Percentiles rank a stretch among this genome's conserved stretches.
Evolutionary conservation across 2,329 filamentous ascomycete genomes (phyloP).

Genomic region (Ciborinia camelliae): DNA sequence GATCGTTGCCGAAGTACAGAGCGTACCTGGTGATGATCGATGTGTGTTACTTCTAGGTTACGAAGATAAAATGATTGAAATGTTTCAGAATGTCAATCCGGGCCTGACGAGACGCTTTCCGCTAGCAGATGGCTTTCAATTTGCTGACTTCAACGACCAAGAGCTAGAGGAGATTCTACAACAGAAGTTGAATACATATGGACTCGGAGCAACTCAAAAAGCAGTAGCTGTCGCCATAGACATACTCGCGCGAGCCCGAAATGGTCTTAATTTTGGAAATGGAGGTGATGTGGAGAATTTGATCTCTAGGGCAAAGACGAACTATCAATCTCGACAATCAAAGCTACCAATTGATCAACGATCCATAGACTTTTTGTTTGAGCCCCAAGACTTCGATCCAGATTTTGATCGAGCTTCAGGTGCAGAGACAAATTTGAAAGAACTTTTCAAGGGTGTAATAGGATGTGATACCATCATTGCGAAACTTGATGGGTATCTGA

Average conservation of each 20-base stretch:
- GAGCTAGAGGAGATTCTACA: slow-evolving; percentile 59
- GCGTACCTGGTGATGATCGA: slow-evolving; percentile 64
- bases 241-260: slow-evolving; percentile 58
- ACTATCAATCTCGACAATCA: slow-evolving; percentile 31
- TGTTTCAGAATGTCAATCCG: slow-evolving; percentile 73
- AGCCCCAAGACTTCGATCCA: slow-evolving; percentile 49
- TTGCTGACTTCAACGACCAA: slow-evolving; percentile 62
- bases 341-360: slow-evolving; percentile 19
- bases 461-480: slow-evolving; percentile 50
- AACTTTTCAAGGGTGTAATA: slow-evolving; percentile 49
- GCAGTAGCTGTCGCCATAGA: slow-evolving; percentile 56
- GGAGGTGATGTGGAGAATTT: slow-evolving; percentile 72
- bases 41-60: slow-evolving; percentile 72
- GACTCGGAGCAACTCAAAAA: slow-evolving; percentile 49
- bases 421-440: slow-evolving; percentile 42
- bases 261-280: slow-evolving; percentile 67
- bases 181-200: slow-evolving; percentile 57
- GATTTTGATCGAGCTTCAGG: slow-evolving; percentile 47
- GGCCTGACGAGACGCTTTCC: slow-evolving; percentile 66
- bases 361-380: slow-evolving; percentile 30
- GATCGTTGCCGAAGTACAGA: slow-evolving; percentile 68
- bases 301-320: slow-evolving; percentile 50
- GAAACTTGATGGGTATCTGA: slow-evolving; percentile 49
- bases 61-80: slow-evolving; percentile 63
- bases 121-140: slow-evolving; percentile 59